phyloP scores from a whole-genome alignment of 176 grass and related monocot genomes.

The Aegilops longissima region DNA sequence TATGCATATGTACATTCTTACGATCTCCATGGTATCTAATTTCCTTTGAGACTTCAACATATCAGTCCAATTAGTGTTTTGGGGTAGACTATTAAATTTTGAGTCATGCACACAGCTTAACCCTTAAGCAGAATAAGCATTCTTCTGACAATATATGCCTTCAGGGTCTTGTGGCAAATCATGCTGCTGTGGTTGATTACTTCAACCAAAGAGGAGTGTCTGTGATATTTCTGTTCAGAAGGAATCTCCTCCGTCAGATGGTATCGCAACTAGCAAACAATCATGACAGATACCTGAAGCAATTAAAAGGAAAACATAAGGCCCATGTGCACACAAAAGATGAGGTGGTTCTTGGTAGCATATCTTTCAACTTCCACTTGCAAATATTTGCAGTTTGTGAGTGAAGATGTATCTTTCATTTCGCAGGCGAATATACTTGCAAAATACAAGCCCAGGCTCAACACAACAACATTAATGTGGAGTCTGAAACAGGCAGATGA shows the following conservation, averaged over 20 bases:
- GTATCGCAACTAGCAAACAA: conserved; percentile 77
- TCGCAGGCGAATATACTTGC: conserved; percentile 71
- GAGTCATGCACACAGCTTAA: background rate
- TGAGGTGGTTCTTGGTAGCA: conserved; percentile 46
- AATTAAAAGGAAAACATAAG: conserved; percentile 91
- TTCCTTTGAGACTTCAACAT: background rate
- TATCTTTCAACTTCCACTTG: background rate
- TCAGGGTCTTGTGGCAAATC: conserved; percentile 77
- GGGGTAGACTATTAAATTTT: background rate
- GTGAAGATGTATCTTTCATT: conserved; percentile 20
- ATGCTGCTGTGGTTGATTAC: conserved; percentile 55
- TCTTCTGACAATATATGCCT: conserved; percentile 29
- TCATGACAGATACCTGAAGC: conserved; percentile 75
- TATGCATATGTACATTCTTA: background rate
- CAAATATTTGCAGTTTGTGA: background rate
- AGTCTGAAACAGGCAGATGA: conserved; percentile 48
- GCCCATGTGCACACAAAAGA: conserved; percentile 73
- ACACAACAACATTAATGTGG: conserved; percentile 53
- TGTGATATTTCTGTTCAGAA: conserved; percentile 83
- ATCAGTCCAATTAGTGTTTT: background rate
- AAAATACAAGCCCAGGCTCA: conserved; percentile 73
- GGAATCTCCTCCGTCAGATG: conserved; percentile 78
- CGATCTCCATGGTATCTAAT: background rate
- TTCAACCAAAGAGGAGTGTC: conserved; percentile 66
- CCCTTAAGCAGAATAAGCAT: background rate